Conservation (phyloP, 2,329 filamentous ascomycete species). For the Pseudogymnoascus sp. region DNA sequence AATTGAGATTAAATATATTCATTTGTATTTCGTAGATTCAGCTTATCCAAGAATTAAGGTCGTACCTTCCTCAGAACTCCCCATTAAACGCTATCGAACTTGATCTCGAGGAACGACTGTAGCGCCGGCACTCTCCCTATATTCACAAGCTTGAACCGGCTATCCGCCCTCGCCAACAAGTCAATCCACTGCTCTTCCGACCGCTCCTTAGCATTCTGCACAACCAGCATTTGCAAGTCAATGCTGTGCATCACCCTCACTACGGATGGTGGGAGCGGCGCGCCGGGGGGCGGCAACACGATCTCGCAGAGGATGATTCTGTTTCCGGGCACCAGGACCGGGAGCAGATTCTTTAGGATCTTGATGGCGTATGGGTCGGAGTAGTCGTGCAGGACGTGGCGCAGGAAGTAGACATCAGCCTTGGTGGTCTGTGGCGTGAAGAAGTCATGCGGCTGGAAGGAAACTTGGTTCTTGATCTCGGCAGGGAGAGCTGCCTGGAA, state of each 20-base stretch:
- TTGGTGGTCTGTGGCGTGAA: constrained; percentile 34
- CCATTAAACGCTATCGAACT: background rate
- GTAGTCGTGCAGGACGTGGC: constrained; percentile 41
- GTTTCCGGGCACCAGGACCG: constrained; percentile 32
- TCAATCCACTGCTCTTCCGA: constrained; percentile 35
- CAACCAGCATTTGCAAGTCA: constrained; percentile 42
- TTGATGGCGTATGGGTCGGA: constrained; percentile 31
- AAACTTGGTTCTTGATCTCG: constrained; percentile 17
- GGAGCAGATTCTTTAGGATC: constrained; percentile 31
- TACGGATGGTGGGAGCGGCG: constrained; percentile 29
- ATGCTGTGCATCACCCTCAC: constrained; percentile 34
- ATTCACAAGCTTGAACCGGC: background rate
- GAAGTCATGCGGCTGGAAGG: constrained; percentile 34
- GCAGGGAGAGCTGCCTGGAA: constrained; percentile 15
- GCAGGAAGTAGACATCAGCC: constrained; percentile 38
- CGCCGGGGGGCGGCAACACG: constrained; percentile 8
- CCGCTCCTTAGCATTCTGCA: constrained; percentile 41
- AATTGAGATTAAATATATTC: no score
- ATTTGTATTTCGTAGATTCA: no score
- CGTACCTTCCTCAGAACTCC: background rate
- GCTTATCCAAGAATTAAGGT: background rate
- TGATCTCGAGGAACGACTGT: background rate
- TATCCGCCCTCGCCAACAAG: constrained; percentile 35
- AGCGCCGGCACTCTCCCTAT: background rate
- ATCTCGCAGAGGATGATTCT: constrained; percentile 19